Evolutionary conservation across 495 filamentous ascomycete species (phyloP).

Genomic region (Pyrenopolyporus hunteri): DNA sequence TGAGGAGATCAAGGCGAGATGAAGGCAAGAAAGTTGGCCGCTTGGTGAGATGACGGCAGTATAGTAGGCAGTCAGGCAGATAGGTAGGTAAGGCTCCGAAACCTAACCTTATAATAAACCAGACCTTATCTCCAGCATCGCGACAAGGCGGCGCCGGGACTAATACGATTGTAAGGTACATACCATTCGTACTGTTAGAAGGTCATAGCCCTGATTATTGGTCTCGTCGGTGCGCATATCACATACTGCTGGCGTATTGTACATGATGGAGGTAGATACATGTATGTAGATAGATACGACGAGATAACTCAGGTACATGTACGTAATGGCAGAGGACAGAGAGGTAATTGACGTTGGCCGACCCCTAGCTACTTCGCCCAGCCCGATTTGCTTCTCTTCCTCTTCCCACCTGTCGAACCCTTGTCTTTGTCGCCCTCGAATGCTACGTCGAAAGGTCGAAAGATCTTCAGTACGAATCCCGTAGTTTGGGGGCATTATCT

Average conservation of each 20-base stretch:
- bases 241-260: background rate
- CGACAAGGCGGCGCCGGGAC: conserved; percentile 30
- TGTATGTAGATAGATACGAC: conserved; percentile 7
- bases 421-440: too few relatives aligned
- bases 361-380: conserved; percentile 19
- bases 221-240: background rate
- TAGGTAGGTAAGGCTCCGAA: conserved; percentile 31
- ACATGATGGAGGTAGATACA: background rate
- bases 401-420: background rate
- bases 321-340: conserved; percentile 15
- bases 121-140: background rate
- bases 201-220: conserved; percentile 23
- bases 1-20: conserved; percentile 17
- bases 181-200: conserved; percentile 3
- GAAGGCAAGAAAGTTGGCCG: background rate
- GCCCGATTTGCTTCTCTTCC: conserved; percentile 15
- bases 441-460: conserved; percentile 1
- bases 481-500: too few relatives aligned
- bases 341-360: conserved; percentile 13
- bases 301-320: conserved; percentile 24
- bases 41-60: conserved; percentile 28
- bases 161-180: conserved; percentile 13
- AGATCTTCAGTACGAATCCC: conserved; percentile 17
- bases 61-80: background rate
- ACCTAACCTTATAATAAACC: conserved; percentile 20